Conservation (phyloP, 1,284 basidiomycete genomes). For the Ceratorhiza oryzae-sativae region DNA sequence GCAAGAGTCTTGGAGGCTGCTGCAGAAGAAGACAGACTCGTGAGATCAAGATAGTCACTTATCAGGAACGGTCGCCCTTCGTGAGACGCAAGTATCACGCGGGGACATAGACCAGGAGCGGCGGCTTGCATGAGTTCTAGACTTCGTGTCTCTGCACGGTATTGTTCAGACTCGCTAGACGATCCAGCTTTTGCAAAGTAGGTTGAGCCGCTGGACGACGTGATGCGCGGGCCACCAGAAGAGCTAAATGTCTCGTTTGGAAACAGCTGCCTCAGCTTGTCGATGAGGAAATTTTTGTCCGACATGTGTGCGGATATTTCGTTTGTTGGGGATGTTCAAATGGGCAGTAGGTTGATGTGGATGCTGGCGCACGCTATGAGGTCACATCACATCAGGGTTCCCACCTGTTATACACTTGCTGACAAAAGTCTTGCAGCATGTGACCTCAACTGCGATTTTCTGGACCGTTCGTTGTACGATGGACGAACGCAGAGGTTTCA, state of each 20-base stretch:
- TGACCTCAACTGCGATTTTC: too few relatives aligned
- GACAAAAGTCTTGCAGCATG: too few relatives aligned
- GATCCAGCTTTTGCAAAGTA: slow-evolving; percentile 70
- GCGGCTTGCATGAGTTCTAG: slow-evolving; percentile 68
- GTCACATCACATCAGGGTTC: too few relatives aligned
- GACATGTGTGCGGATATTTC: neutral
- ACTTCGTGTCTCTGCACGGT: slow-evolving; percentile 73
- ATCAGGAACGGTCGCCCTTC: slow-evolving; percentile 66
- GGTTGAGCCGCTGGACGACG: slow-evolving; percentile 63
- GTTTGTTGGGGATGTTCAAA: too few relatives aligned
- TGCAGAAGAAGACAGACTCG: slow-evolving; percentile 56
- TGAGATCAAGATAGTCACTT: slow-evolving; percentile 71
- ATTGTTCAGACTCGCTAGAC: slow-evolving; percentile 65
- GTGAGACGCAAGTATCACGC: slow-evolving; percentile 57
- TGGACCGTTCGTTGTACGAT: too few relatives aligned
- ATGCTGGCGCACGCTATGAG: too few relatives aligned
- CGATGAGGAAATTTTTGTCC: neutral
- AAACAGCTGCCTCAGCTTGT: slow-evolving; percentile 3
- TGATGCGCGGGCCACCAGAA: slow-evolving; percentile 53
- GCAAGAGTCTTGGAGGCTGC: slow-evolving; percentile 60
- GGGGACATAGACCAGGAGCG: slow-evolving; percentile 72
- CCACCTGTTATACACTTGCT: too few relatives aligned
- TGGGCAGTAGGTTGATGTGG: too few relatives aligned
- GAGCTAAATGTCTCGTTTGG: slow-evolving; percentile 24
- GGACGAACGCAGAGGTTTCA: too few relatives aligned